Percentiles rank a stretch among this genome's conserved stretches.
Evolutionary conservation across 345 rosid species (phyloP).

Genomic region (Zanthoxylum bungeanum): DNA sequence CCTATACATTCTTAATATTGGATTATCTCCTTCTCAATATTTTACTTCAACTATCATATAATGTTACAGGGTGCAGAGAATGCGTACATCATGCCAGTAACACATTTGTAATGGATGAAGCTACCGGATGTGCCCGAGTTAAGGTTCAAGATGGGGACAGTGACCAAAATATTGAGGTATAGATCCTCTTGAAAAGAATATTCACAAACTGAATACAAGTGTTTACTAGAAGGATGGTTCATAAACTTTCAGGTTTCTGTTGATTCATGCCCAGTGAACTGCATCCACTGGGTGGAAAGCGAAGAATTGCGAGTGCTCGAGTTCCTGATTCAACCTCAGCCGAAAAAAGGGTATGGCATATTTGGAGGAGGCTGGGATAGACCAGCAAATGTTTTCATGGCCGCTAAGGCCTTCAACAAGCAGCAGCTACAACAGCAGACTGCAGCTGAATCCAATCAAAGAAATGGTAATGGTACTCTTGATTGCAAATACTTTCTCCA

Average conservation of each 20-base stretch:
- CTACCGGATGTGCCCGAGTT: conserved; percentile 52
- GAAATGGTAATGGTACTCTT: conserved; percentile 15
- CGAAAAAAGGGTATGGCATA: conserved; percentile 45
- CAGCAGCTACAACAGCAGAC: conserved; percentile 38
- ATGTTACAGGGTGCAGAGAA: conserved; percentile 54
- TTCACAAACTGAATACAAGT: not conserved
- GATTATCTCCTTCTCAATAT: not conserved
- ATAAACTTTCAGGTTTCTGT: conserved; percentile 39
- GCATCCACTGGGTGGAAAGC: conserved; percentile 55
- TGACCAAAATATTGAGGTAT: conserved; percentile 47
- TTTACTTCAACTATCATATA: not conserved
- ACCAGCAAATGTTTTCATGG: conserved; percentile 48
- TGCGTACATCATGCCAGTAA: conserved; percentile 58
- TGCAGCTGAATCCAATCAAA: conserved; percentile 9
- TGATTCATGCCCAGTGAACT: conserved; percentile 67
- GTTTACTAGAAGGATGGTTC: not conserved
- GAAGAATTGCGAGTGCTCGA: conserved; percentile 56
- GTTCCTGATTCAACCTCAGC: conserved; percentile 46
- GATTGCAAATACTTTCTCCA: not conserved
- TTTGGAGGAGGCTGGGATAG: conserved; percentile 67
- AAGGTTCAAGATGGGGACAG: conserved; percentile 52
- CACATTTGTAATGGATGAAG: conserved; percentile 50
- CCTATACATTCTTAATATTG: not conserved
- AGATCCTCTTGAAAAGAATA: not conserved
- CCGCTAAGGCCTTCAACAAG: conserved; percentile 46